These are phyloP conservation scores for Penicillium sp. DNA, from an alignment of 2,329 filamentous ascomycete species.

Conservation along the genomic window DNA sequence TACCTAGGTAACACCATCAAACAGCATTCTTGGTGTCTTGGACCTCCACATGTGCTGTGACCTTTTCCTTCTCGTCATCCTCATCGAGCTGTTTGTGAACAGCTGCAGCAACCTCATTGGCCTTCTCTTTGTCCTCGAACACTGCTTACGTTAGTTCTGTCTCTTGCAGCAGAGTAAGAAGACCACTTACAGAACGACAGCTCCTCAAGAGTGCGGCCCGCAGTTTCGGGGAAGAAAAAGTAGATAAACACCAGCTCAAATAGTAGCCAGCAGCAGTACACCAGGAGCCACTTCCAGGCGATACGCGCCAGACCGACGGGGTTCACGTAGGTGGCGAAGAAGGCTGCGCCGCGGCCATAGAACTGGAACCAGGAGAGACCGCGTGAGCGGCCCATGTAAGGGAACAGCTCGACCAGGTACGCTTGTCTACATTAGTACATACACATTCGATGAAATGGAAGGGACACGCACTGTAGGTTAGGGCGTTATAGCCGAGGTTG, in stretches of 20 bases:
- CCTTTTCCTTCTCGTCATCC: slow-evolving; percentile 14
- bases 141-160: slow-evolving; percentile 26
- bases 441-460: background rate
- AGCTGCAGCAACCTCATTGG: slow-evolving; percentile 36
- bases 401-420: slow-evolving; percentile 59
- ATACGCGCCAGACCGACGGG: slow-evolving; percentile 46
- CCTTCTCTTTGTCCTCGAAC: slow-evolving; percentile 38
- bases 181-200: slow-evolving; percentile 44
- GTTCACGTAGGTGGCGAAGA: slow-evolving; percentile 51
- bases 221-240: slow-evolving; percentile 48
- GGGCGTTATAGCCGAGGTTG: slow-evolving; percentile 64
- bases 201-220: slow-evolving; percentile 44
- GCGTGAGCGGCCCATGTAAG: slow-evolving; percentile 56
- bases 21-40: slow-evolving; percentile 4
- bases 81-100: slow-evolving; percentile 37
- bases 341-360: slow-evolving; percentile 50
- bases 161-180: background rate
- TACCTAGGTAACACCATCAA: slow-evolving; percentile 4
- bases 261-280: slow-evolving; percentile 44
- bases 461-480: slow-evolving; percentile 45
- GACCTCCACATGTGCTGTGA: slow-evolving; percentile 7
- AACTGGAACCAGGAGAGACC: slow-evolving; percentile 59
- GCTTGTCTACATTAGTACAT: slow-evolving; percentile 11
- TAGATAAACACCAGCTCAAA: slow-evolving; percentile 45
- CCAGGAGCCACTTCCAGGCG: slow-evolving; percentile 46